Base-by-base conservation (phyloP, 169 alveolate genomes). In the Condylostoma magnum region DNA sequence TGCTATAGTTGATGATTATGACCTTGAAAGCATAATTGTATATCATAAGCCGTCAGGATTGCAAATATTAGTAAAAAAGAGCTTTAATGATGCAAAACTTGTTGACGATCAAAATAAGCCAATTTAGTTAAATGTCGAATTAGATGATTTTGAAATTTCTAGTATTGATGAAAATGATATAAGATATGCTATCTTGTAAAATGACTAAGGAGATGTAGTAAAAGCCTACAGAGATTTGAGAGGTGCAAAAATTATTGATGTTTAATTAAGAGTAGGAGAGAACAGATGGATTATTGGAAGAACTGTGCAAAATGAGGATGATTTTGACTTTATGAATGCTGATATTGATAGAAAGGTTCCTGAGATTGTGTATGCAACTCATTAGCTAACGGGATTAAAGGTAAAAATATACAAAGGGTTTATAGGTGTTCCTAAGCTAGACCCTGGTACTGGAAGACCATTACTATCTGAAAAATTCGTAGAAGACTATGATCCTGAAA, bases 381-480 rank as follows among this genome's bases (percentile, higher is more conserved):
- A 55, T 31, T 30, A 55, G 20, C 15, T 20, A 55, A 25, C 36
- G 12, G 27, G 27, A 55, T 41, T 55, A 12, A 15, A 55, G 1
- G 10, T 25, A 10, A 20, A 18, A 30, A 47, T 55, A 15, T 30
- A 55, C 27, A 55, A 55, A 55, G 68, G 27, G 0, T 55, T 55
- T 2, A 55, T 30, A 55, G 68, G 68, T 0, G 18, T 55, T 2
- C 68, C 68, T 30, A 55, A 31, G 20, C 68, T 55, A 30, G 68
- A 55, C 47, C 44, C 44, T 15, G 34, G 34, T 15, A 33, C 69
- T 1, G 37, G 37, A 20, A 3, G 25, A 4, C 69, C 69, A 0
- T 18, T 57, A 18, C n/a, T 57, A 20, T 18, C 51, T 33, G 69
- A 30, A 2, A 22, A 31, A 55, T 8, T 4, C 6, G 34, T 55